Conservation (phyloP, 345 rosid species). For the Atalantia buxifolia region DNA sequence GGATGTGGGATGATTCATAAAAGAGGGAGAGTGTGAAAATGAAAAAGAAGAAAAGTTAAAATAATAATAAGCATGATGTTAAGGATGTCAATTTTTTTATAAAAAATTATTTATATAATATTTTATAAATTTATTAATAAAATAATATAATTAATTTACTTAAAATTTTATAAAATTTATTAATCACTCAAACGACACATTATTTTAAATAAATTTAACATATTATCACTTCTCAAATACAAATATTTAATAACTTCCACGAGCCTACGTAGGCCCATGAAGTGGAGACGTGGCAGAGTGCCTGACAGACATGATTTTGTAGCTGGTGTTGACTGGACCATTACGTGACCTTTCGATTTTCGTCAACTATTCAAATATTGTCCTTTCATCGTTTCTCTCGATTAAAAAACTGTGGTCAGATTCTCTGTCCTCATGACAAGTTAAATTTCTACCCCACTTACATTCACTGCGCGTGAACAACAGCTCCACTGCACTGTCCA, state of each 20-base stretch:
- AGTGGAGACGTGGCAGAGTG: conserved; percentile 5
- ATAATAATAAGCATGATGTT: too few species aligned
- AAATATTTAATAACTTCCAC: not conserved
- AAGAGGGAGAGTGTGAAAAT: too few species aligned
- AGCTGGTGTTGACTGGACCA: conserved; percentile 17
- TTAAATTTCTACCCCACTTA: not conserved
- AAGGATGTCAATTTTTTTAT: too few species aligned
- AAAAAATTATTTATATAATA: too few species aligned
- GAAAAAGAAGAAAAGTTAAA: too few species aligned
- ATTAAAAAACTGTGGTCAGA: not conserved
- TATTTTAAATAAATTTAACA: too few species aligned
- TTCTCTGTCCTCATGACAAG: not conserved
- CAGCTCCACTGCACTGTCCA: not conserved
- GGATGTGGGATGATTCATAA: too few species aligned
- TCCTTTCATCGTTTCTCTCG: conserved; percentile 19
- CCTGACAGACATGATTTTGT: not conserved
- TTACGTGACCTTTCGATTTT: not conserved
- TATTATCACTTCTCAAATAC: too few species aligned
- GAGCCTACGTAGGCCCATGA: not conserved
- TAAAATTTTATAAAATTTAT: too few species aligned
- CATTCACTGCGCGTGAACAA: conserved; percentile 20
- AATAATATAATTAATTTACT: too few species aligned
- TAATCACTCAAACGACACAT: too few species aligned
- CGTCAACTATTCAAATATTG: not conserved
- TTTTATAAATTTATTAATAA: too few species aligned